Evolutionary conservation across 345 rosid genomes (phyloP).

Genomic region (Gossypium herbaceum): DNA sequence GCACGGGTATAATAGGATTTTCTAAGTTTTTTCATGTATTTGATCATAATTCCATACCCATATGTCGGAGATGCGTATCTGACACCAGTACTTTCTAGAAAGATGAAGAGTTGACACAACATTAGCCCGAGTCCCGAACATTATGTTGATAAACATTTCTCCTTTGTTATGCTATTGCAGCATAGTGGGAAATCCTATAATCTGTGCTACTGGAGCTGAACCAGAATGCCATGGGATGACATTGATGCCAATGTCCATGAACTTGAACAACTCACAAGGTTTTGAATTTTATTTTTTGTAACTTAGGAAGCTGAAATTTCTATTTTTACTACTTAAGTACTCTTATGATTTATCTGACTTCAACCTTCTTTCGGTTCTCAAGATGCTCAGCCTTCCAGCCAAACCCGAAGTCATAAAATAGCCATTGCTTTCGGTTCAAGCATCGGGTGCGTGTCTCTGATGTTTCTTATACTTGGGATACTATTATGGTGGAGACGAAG

Average conservation of each 20-base stretch:
- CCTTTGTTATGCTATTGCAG: constrained; percentile 35
- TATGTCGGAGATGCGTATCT: background rate
- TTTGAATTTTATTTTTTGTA: constrained; percentile 13
- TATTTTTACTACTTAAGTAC: background rate
- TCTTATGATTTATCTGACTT: background rate
- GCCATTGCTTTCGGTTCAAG: constrained; percentile 75
- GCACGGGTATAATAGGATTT: background rate
- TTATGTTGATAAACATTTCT: background rate
- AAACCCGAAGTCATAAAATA: constrained; percentile 55
- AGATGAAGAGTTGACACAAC: background rate
- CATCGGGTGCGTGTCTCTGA: constrained; percentile 50
- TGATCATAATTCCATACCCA: background rate
- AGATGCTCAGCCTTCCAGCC: constrained; percentile 41
- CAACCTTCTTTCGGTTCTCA: background rate
- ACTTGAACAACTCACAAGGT: constrained; percentile 73
- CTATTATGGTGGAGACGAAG: constrained; percentile 86
- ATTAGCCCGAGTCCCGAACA: background rate
- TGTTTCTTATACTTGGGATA: constrained; percentile 66
- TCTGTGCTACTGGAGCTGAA: constrained; percentile 85
- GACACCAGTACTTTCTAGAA: background rate
- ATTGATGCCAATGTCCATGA: constrained; percentile 96
- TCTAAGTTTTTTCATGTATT: background rate
- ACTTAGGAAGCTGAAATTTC: background rate
- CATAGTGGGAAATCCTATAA: constrained; percentile 79
- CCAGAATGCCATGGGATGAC: constrained; percentile 80